Evolutionary conservation across 164 flowering plant species (phyloP).

Genomic region (Stephania cephalantha): DNA sequence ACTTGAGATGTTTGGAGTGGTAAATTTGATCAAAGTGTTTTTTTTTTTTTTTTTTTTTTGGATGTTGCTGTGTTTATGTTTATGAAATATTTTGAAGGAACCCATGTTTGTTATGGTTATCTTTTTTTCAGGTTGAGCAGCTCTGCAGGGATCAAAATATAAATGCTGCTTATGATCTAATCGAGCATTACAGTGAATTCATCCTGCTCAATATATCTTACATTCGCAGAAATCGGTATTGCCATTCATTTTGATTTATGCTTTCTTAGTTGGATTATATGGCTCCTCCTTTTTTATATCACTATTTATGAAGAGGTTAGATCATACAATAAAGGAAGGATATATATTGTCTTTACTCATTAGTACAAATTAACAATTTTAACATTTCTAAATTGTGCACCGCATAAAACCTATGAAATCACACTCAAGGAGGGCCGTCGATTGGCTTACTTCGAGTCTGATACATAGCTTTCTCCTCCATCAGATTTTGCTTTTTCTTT

Average conservation of each 20-base stretch:
- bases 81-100: not conserved
- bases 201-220: conserved; percentile 45
- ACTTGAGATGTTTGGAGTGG: not conserved
- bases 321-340: not conserved
- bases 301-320: not conserved
- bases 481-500: not conserved
- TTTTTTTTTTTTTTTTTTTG: too few relatives aligned
- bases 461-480: too few relatives aligned
- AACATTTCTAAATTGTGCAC: not conserved
- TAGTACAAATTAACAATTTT: not conserved
- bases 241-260: not conserved
- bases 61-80: not conserved
- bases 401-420: too few relatives aligned
- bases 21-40: not conserved
- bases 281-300: not conserved
- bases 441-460: too few relatives aligned
- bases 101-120: not conserved
- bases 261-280: not conserved
- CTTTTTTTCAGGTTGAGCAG: conserved; percentile 40
- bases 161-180: conserved; percentile 43
- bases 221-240: conserved; percentile 63
- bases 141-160: conserved; percentile 45
- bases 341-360: not conserved
- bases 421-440: too few relatives aligned
- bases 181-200: conserved; percentile 68